Evolutionary conservation across 1,284 basidiomycete species (phyloP), one percentile per base, ranked within the genome.

Genomic region (Testicularia cyperi): DNA sequence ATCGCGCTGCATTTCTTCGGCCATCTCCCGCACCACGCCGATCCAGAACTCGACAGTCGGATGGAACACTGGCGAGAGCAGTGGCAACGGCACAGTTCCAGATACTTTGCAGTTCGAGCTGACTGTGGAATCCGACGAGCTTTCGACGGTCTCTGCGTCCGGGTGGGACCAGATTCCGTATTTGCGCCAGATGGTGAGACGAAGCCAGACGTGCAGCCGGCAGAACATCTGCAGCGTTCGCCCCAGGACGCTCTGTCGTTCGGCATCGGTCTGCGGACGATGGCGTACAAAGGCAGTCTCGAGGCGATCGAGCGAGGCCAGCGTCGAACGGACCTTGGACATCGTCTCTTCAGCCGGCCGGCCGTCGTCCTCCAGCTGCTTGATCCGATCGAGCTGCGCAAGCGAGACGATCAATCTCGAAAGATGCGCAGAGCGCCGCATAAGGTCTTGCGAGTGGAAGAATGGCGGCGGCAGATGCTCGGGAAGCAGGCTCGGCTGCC

Each of bases 151-250:
- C 9, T 14, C 16, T 10, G 23, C 30, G 2, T 7, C 6, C 10
- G 40, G 32, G 15, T 22, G 24, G 22, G 15, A 51, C 55, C 54
- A 64, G n/a, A 64, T 33, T 9, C 34, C 25, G 31, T 64, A 53
- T 31, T 51, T 54, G 35, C 61, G 54, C 61, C 61, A 64, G 31
- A 64, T 49, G 16, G 42, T 48, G 18, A 64, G 34, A 2, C 61
- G 61, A 14, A 53, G 43, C 61, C 61, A 64, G 9, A 64, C 61
- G 37, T 64, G 61, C 54, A 58, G 43, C 4, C 55, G 35, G 33
- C 54, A 58, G 19, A 64, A 64, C 54, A 64, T 64, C 37, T 64
- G 61, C 38, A 58, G 16, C 9, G 61, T 64, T 16, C 54, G 41
- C 6, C 61, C 61, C 5, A 54, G 40, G 18, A 58, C 44, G 18